phyloP scores from a whole-genome alignment of 2,329 filamentous ascomycete species.

The Ophiostoma perfectum region DNA sequence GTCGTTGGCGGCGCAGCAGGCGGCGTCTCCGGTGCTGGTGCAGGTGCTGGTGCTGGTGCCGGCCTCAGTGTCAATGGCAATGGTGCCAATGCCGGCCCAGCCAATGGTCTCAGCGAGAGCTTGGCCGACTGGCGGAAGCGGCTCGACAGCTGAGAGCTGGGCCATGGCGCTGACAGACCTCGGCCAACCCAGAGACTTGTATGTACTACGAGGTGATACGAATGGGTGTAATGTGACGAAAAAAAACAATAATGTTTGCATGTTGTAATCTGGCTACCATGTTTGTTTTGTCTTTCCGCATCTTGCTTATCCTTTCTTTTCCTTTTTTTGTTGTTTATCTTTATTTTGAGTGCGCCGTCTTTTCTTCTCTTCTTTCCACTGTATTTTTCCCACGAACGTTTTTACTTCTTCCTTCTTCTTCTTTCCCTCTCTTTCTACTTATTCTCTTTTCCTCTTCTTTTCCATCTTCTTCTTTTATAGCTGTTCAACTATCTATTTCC shows the following conservation, averaged over 20 bases:
- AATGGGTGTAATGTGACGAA: conserved; percentile 12
- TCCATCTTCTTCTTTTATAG: conserved; percentile 1
- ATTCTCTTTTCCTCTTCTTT: background rate
- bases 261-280: conserved; percentile 10
- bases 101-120: conserved; percentile 58
- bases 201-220: background rate
- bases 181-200: background rate
- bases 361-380: conserved; percentile 1
- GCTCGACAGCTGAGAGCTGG: conserved; percentile 47
- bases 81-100: conserved; percentile 41
- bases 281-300: conserved; percentile 5
- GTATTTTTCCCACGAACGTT: conserved; percentile 13
- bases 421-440: conserved; percentile 1
- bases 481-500: conserved; percentile 5
- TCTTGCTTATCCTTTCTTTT: conserved; percentile 2
- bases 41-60: conserved; percentile 20
- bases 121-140: conserved; percentile 75
- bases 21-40: conserved; percentile 19
- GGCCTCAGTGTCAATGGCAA: conserved; percentile 25
- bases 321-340: background rate
- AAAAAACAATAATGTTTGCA: conserved; percentile 11
- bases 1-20: background rate
- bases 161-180: background rate
- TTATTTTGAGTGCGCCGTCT: background rate
- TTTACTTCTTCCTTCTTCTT: conserved; percentile 2